phyloP scores from a whole-genome alignment of 495 filamentous ascomycete species.

The Podospora conica region DNA sequence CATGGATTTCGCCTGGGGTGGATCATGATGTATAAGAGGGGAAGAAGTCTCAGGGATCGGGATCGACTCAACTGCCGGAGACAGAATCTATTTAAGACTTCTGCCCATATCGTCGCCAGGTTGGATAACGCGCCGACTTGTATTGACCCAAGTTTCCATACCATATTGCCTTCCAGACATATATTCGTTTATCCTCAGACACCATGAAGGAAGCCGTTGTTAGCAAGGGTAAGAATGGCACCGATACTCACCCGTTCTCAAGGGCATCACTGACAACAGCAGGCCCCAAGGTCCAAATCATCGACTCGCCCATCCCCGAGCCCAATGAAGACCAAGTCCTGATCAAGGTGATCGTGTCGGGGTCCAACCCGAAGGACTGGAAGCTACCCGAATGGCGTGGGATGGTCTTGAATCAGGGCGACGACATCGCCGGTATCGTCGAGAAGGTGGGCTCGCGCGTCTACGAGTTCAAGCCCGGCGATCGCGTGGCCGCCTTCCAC shows the following conservation, averaged over 20 bases:
- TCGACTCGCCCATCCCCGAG: constrained; percentile 57
- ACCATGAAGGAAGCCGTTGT: constrained; percentile 64
- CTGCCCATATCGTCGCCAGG: not conserved
- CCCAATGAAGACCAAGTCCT: constrained; percentile 58
- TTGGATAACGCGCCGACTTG: not conserved
- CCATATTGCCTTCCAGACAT: not conserved
- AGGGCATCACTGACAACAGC: not conserved
- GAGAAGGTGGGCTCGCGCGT: constrained; percentile 56
- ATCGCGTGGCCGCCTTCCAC: constrained; percentile 68
- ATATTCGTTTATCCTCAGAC: not conserved
- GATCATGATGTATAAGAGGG: not conserved
- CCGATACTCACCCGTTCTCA: not conserved
- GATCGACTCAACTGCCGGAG: not conserved
- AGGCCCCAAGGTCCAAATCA: constrained; percentile 51
- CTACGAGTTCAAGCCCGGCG: constrained; percentile 56
- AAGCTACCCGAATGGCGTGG: constrained; percentile 47
- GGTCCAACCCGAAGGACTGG: constrained; percentile 80
- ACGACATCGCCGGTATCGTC: constrained; percentile 68
- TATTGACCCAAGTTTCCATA: not conserved
- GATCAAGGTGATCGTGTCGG: constrained; percentile 61
- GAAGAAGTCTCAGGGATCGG: not conserved
- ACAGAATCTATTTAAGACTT: not conserved
- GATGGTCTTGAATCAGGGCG: constrained; percentile 49
- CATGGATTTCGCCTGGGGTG: not conserved
- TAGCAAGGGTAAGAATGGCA: constrained; percentile 27